Evolutionary conservation across 2,329 filamentous ascomycete genomes (phyloP).

Genomic region (Aulographum hederae): DNA sequence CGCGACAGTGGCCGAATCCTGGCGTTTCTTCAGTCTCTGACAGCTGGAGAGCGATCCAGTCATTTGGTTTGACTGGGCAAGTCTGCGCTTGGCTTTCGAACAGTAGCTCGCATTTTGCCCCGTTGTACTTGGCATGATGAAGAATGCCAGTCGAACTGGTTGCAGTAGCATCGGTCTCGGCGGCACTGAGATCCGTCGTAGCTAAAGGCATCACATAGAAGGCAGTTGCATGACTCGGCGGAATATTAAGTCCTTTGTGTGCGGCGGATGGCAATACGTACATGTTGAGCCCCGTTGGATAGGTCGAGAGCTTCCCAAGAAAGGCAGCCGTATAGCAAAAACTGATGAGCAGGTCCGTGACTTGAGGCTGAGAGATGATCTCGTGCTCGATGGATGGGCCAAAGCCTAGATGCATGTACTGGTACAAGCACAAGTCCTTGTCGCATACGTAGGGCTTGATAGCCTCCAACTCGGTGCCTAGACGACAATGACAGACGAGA

Average conservation of each 20-base stretch:
- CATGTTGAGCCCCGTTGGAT: constrained; percentile 37
- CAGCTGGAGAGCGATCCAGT: constrained; percentile 17
- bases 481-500: constrained; percentile 59
- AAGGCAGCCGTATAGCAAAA: constrained; percentile 49
- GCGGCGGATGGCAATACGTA: constrained; percentile 29
- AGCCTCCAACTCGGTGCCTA: constrained; percentile 45
- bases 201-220: too few relatives aligned
- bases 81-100: constrained; percentile 25
- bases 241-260: neutral
- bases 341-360: constrained; percentile 69
- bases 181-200: neutral
- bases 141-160: too few relatives aligned
- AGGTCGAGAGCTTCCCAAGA: constrained; percentile 17
- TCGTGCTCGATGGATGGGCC: constrained; percentile 76
- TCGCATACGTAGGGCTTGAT: constrained; percentile 63
- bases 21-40: too few relatives aligned
- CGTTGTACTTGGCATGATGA: constrained; percentile 14
- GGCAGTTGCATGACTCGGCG: neutral
- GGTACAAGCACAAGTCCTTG: constrained; percentile 59
- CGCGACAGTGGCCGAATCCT: too few relatives aligned
- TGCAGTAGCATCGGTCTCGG: neutral
- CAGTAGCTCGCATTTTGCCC: constrained; percentile 21
- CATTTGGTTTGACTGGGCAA: constrained; percentile 25
- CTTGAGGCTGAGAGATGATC: constrained; percentile 57
- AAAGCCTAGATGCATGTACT: constrained; percentile 59